A percentile compares a stretch with the other conserved stretches of the same genome.
phyloP scores from a whole-genome alignment of 2,329 filamentous ascomycete genomes.

The Botrytis elliptica region DNA sequence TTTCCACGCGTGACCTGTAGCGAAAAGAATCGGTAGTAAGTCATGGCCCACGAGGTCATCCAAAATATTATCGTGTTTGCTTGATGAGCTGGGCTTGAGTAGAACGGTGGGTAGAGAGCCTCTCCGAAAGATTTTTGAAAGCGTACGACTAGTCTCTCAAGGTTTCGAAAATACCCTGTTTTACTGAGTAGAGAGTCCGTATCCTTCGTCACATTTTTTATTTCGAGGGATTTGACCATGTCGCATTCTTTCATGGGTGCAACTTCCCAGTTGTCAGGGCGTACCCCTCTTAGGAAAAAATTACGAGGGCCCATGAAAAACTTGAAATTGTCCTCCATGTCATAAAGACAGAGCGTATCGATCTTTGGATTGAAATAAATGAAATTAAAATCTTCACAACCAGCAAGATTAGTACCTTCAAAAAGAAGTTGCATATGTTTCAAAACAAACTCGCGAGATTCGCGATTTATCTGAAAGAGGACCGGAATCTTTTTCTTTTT shows the following conservation, averaged over 20 bases:
- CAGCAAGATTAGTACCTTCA: not conserved
- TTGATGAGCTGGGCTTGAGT: rapidly evolving
- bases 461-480: not conserved
- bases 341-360: not conserved
- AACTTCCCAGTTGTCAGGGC: too few relatives aligned
- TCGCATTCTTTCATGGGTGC: not conserved
- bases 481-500: not conserved
- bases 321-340: rapidly evolving
- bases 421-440: not conserved
- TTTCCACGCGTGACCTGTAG: rapidly evolving
- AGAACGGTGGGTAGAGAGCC: rapidly evolving
- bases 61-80: rapidly evolving
- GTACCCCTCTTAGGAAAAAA: too few relatives aligned
- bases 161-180: not conserved
- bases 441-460: not conserved
- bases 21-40: too few relatives aligned
- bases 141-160: not conserved
- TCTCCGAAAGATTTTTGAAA: not conserved
- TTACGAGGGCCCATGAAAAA: not conserved
- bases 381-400: not conserved
- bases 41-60: not conserved
- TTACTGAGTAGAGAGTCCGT: not conserved
- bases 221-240: not conserved
- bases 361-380: not conserved
- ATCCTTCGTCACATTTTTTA: rapidly evolving